These are phyloP conservation scores for Colletotrichum gigasporum DNA, from an alignment of 2,329 filamentous ascomycete species.

Conservation along the genomic window DNA sequence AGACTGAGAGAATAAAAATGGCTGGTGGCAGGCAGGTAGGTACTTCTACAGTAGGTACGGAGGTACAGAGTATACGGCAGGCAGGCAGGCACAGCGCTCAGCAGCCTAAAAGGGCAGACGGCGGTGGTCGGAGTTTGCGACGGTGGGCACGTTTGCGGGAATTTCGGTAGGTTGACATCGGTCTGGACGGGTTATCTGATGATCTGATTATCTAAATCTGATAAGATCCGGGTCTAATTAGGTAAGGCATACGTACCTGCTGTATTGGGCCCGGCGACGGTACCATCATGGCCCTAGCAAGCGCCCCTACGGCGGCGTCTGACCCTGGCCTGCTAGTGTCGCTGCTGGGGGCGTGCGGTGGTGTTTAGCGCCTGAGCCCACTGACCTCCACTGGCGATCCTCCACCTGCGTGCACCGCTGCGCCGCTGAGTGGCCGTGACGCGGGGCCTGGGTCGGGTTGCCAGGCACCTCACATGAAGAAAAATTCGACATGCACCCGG, in stretches of 20 bases:
- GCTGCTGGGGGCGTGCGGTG: neutral
- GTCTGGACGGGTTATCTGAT: constrained; percentile 30
- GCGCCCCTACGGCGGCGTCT: neutral
- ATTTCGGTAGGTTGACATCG: neutral
- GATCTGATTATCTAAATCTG: constrained; percentile 36
- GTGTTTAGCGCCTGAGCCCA: constrained; percentile 10
- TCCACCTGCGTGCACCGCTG: neutral
- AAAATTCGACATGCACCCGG: constrained; percentile 3
- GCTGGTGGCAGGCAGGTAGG: too few species aligned
- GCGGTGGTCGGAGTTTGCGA: neutral
- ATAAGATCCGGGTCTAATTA: constrained; percentile 28
- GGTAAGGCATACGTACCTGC: constrained; percentile 28
- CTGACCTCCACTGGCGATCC: constrained; percentile 17
- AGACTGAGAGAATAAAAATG: too few species aligned
- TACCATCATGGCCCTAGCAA: constrained; percentile 19
- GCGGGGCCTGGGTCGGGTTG: neutral
- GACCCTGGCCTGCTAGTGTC: constrained; percentile 4
- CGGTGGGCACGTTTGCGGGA: constrained; percentile 11
- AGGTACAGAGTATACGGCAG: neutral
- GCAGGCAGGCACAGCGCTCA: neutral
- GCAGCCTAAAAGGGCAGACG: neutral
- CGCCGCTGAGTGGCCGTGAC: neutral
- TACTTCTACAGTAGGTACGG: too few species aligned
- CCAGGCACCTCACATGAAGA: constrained; percentile 2
- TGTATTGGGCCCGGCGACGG: constrained; percentile 13